Conservation (phyloP, 305 asterid species). For the Fraxinus ornus region DNA sequence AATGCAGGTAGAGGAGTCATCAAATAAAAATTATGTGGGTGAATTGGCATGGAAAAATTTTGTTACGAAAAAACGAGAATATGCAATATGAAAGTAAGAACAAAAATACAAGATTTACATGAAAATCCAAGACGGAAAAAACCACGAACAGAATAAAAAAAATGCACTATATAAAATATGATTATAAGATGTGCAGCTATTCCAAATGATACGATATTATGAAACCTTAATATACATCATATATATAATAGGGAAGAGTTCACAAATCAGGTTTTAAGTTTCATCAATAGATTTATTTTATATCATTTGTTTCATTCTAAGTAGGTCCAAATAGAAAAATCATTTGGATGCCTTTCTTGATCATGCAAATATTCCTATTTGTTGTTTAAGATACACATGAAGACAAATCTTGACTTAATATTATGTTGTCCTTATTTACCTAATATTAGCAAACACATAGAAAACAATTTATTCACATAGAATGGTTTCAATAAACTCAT, state of each 20-base stretch:
- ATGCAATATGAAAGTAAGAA: no score
- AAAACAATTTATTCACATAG: not conserved
- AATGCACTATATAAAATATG: no score
- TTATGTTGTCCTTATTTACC: not conserved
- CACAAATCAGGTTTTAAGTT: no score
- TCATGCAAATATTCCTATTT: not conserved
- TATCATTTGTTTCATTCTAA: not conserved
- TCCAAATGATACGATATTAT: no score
- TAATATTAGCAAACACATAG: not conserved
- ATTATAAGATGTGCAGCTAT: no score
- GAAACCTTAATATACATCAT: no score
- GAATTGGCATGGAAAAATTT: constrained; percentile 58
- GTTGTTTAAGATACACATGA: not conserved
- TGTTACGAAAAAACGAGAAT: no score
- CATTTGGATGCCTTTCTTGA: not conserved
- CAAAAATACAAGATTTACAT: no score
- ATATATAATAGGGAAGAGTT: no score
- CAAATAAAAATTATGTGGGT: constrained; percentile 67
- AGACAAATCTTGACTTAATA: not conserved
- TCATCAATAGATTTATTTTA: not conserved
- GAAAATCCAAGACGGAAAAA: no score
- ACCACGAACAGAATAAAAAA: no score
- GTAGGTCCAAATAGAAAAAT: not conserved
- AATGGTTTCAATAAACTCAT: no score
- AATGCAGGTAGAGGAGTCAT: constrained; percentile 49